Evolutionary conservation across 345 rosid species (phyloP).

Genomic region (Carallia pectinifolia): DNA sequence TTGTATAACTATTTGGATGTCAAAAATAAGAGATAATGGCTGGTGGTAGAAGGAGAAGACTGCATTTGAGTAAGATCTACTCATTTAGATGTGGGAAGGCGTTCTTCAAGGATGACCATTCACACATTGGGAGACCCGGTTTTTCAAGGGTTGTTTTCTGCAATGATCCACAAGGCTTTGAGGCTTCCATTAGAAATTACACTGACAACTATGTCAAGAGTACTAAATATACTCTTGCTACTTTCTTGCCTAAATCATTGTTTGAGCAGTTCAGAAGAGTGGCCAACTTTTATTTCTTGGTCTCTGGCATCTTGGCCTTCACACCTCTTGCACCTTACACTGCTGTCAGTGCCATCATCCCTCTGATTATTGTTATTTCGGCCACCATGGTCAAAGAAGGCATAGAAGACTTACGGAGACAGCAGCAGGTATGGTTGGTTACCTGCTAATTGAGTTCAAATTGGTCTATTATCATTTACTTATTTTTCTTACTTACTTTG

Average conservation of each 20-base stretch:
- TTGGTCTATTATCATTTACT: background rate
- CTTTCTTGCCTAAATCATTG: conserved; percentile 87
- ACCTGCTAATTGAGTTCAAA: conserved; percentile 5
- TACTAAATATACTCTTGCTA: conserved; percentile 70
- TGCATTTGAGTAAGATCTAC: conserved; percentile 72
- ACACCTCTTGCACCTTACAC: conserved; percentile 73
- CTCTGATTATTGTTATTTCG: conserved; percentile 69
- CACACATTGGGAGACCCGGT: conserved; percentile 80
- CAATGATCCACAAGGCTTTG: conserved; percentile 68
- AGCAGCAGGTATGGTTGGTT: conserved; percentile 54
- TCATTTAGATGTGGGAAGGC: conserved; percentile 57
- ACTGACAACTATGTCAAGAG: conserved; percentile 60
- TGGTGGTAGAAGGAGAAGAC: conserved; percentile 48
- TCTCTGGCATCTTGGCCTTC: conserved; percentile 67
- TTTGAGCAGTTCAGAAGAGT: conserved; percentile 97
- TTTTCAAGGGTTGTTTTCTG: conserved; percentile 78
- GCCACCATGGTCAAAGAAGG: conserved; percentile 90
- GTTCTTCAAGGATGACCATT: conserved; percentile 61
- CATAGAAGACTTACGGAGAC: conserved; percentile 81
- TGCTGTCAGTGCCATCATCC: conserved; percentile 65
- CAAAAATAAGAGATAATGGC: conserved; percentile 35
- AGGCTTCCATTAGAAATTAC: conserved; percentile 54
- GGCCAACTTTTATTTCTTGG: conserved; percentile 84
- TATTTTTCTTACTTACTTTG: background rate
- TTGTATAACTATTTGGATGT: background rate